phyloP scores from a whole-genome alignment of 129 eudicot species.

The Saposhnikovia divaricata region DNA sequence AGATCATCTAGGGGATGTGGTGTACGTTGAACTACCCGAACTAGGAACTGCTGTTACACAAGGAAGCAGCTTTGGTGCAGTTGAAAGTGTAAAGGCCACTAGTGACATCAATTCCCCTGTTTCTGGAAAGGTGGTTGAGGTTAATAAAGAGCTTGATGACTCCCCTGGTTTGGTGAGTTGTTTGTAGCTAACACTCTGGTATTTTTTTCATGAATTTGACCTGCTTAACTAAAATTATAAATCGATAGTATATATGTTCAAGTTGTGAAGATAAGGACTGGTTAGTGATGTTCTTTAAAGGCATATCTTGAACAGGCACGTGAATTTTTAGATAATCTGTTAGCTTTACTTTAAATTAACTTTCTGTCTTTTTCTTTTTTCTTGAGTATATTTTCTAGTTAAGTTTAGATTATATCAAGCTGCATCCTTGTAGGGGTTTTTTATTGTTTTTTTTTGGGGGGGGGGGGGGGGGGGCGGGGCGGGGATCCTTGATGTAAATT shows the following conservation, averaged over 20 bases:
- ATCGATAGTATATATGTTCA: background rate
- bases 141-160: constrained; percentile 45
- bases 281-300: background rate
- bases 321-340: background rate
- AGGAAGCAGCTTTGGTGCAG: constrained; percentile 77
- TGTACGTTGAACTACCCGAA: constrained; percentile 74
- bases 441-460: background rate
- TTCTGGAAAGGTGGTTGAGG: constrained; percentile 75
- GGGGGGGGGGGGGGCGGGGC: background rate
- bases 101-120: constrained; percentile 91
- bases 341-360: background rate
- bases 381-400: background rate
- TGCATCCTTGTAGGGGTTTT: background rate
- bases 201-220: background rate
- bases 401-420: too few species aligned
- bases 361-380: too few species aligned
- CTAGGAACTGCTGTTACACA: constrained; percentile 51
- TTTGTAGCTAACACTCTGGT: background rate
- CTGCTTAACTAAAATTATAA: background rate
- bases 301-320: background rate
- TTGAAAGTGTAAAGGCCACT: constrained; percentile 89
- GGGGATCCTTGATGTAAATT: background rate
- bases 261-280: background rate
- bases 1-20: constrained; percentile 93
- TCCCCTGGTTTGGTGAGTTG: constrained; percentile 72